Percentiles rank a stretch among this genome's conserved stretches.
Conservation (phyloP, 176 grass and related monocot species). For the Juncus inflexus region DNA sequence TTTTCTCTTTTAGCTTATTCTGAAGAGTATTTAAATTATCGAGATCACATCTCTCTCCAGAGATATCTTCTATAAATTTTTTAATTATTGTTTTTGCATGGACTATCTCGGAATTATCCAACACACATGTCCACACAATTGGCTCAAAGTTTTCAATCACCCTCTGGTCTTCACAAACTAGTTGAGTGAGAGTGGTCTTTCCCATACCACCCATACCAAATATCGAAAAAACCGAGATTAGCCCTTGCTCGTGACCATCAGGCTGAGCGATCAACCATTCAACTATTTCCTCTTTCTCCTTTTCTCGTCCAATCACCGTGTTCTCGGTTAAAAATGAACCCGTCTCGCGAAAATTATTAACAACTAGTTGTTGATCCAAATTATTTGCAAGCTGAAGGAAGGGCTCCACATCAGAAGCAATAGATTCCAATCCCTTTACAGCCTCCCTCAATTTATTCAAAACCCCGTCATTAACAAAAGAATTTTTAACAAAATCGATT, state of each 20-base stretch:
- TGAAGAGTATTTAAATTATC: slow-evolving; percentile 35
- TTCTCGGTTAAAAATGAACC: not conserved
- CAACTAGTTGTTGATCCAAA: not conserved
- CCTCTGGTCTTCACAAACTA: slow-evolving; percentile 24
- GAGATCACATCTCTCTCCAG: slow-evolving; percentile 8
- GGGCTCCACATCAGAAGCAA: not conserved
- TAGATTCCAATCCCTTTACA: not conserved
- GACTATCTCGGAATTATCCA: slow-evolving; percentile 5
- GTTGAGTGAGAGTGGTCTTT: slow-evolving; percentile 32
- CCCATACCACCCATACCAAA: slow-evolving; percentile 39
- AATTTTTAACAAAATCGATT: slow-evolving; percentile 1
- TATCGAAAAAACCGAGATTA: slow-evolving; percentile 29
- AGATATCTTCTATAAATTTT: slow-evolving; percentile 29
- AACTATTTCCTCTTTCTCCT: slow-evolving; percentile 2
- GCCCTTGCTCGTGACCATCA: not conserved
- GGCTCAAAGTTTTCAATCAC: slow-evolving; percentile 25
- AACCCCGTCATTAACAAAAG: not conserved
- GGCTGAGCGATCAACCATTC: not conserved
- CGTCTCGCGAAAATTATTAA: slow-evolving; percentile 8
- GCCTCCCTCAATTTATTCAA: slow-evolving; percentile 11
- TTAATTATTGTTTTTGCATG: slow-evolving; percentile 27
- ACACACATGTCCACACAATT: slow-evolving; percentile 36
- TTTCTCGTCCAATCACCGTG: slow-evolving; percentile 4
- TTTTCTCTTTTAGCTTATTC: not conserved
- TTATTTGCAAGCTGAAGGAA: not conserved